These are phyloP conservation scores for Termitomyces heimii DNA, from an alignment of 768 basidiomycete species.

Conservation along the genomic window DNA sequence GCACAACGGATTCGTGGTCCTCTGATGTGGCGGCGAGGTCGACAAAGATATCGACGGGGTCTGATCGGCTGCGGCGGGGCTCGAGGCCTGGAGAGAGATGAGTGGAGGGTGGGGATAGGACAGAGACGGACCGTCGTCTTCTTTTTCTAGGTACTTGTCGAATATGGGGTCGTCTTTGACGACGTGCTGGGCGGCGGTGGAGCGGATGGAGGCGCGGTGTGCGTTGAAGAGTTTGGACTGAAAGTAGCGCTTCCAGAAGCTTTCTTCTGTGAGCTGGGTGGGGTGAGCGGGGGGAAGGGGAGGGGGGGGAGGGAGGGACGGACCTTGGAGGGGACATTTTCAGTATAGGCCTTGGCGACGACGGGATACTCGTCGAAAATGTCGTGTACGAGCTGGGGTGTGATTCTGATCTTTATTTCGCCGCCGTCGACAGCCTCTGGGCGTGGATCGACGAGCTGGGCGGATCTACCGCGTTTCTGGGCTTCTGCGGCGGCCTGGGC, in stretches of 20 bases:
- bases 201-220: constrained; percentile 89
- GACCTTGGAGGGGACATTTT: constrained; percentile 88
- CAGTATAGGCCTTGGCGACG: constrained; percentile 85
- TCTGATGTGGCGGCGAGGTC: constrained; percentile 85
- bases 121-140: constrained; percentile 75
- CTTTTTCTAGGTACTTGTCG: constrained; percentile 92
- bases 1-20: constrained; percentile 80
- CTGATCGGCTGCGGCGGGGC: constrained; percentile 63
- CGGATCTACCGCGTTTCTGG: constrained; percentile 77
- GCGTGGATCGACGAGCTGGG: constrained; percentile 83
- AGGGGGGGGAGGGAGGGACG: constrained; percentile 8
- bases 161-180: constrained; percentile 92
- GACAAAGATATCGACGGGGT: constrained; percentile 70
- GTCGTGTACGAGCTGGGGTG: constrained; percentile 88
- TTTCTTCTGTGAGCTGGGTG: constrained; percentile 74
- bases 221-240: constrained; percentile 94
- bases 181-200: constrained; percentile 75
- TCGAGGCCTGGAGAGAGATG: constrained; percentile 55
- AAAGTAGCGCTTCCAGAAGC: constrained; percentile 98
- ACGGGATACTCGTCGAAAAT: constrained; percentile 98
- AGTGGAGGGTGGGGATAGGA: background rate
- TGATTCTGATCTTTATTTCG: constrained; percentile 85
- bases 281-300: background rate
- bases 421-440: constrained; percentile 80
- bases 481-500: constrained; percentile 69